Base-by-base conservation (phyloP, 176 grass and related monocot genomes). In the Oryza glaberrima region DNA sequence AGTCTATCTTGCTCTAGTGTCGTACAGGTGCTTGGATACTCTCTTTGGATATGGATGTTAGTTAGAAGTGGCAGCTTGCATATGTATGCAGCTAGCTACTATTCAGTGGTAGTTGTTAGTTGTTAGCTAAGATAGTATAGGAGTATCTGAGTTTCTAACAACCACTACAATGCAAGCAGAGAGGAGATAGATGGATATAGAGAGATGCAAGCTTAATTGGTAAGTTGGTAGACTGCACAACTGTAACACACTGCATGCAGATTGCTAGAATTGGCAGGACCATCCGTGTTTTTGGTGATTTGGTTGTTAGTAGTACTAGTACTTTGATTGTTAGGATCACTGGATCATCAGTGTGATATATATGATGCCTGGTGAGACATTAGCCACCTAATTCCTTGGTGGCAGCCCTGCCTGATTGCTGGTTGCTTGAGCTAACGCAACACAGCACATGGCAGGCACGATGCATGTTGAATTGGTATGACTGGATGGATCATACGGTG, bases 61-160 rank as follows among this genome's bases (percentile, higher is more conserved):
- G 75, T 78, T 88, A 88, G 56, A 0, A 83, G 81, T 88, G 86
- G 74, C 22, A 16, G 56, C 41, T 15, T 41, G 58, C 58, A 32
- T 28, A 7, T 60, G 7, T n/a, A 60, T 54, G 54, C 6, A 61
- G 17, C 58, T 61, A 6, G 35, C 17, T 11, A 20, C 67, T 36
- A 11, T 34, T 72, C 23, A 75, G 60, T 10, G 23, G 22, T 17
- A 23, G 72, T 51, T 49, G 71, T 72, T 44, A 65, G 79, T 77
- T 70, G 56, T 20, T 36, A 14, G 58, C 7, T 22, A 63, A 63
- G 2, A 63, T 63, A 16, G 9, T 44, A 44, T 44, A 44, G 12
- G 11, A 49, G 47, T 19, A 56, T 58, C 3, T 20, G 10, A 63
- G 58, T 63, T 63, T 63, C 58, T 23, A 63, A 63, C 58, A 22